Conservation (phyloP, 371 early-diverging fungal genomes). For the Parasitella parasitica region DNA sequence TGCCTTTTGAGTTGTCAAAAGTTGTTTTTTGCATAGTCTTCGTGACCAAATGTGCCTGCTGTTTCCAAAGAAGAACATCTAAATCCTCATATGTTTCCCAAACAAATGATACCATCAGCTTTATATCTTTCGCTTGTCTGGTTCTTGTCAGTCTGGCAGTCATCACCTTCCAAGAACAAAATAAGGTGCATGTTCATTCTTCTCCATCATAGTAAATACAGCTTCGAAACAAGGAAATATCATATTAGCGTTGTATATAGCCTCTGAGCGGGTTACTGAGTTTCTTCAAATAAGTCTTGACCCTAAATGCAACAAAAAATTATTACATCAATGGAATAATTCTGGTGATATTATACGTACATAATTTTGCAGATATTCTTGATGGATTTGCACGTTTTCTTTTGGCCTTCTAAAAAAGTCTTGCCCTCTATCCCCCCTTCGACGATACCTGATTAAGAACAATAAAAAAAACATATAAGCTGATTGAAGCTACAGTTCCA, state of each 20-base stretch:
- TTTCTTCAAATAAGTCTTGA: conserved; percentile 12
- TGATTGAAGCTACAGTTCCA: too few relatives aligned
- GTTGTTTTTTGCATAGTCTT: conserved; percentile 10
- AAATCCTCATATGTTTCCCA: conserved; percentile 6
- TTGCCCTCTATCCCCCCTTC: conserved; percentile 13
- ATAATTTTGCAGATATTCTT: conserved; percentile 12
- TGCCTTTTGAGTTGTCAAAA: conserved; percentile 22
- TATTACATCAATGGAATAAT: conserved; percentile 17
- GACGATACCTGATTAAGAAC: conserved; percentile 12
- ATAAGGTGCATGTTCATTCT: conserved; percentile 12
- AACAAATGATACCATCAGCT: conserved; percentile 11
- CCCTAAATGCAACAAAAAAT: conserved; percentile 13
- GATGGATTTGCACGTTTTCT: conserved; percentile 6
- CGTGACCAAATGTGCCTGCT: conserved; percentile 17
- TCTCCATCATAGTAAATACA: conserved; percentile 14
- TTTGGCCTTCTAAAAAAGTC: conserved; percentile 7
- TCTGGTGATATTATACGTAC: conserved; percentile 19
- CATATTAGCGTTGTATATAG: conserved; percentile 19
- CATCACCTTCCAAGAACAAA: conserved; percentile 19
- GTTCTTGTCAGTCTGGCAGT: conserved; percentile 11
- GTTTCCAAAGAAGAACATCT: conserved; percentile 18
- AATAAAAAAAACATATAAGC: conserved; percentile 18
- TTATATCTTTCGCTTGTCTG: conserved; percentile 18
- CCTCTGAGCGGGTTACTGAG: conserved; percentile 14
- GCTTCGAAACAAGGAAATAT: conserved; percentile 15